A percentile compares a stretch with the other conserved stretches of the same genome.
Evolutionary conservation across 2,329 filamentous ascomycete species (phyloP).

Genomic region (Aspergillus hortae): DNA sequence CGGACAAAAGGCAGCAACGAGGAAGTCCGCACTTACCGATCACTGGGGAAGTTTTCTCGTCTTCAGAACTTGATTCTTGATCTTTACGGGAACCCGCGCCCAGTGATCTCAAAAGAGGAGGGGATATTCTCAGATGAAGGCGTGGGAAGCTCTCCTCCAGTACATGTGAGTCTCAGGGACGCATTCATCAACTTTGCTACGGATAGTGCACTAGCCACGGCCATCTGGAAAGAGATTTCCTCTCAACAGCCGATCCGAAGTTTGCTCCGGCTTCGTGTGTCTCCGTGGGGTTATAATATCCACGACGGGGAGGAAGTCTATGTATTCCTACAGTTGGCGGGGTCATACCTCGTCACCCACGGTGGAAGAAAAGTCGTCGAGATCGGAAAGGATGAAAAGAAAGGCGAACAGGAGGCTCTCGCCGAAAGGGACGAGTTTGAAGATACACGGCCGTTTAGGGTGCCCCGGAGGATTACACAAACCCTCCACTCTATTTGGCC

Average conservation of each 20-base stretch:
- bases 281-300: background rate
- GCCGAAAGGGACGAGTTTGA: background rate
- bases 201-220: background rate
- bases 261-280: background rate
- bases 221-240: conserved; percentile 2
- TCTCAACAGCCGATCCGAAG: background rate
- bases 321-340: background rate
- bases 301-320: background rate
- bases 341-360: background rate
- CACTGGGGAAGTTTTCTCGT: background rate
- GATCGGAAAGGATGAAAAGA: conserved; percentile 1
- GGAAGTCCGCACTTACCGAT: conserved; percentile 4
- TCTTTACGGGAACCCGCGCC: conserved; percentile 3
- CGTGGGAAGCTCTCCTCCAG: too few relatives aligned
- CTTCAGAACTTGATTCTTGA: conserved; percentile 3
- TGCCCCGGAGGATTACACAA: background rate
- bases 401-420: background rate
- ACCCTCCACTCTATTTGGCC: background rate
- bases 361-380: background rate
- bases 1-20: background rate
- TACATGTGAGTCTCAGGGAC: background rate
- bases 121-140: background rate
- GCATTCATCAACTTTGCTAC: background rate
- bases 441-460: background rate
- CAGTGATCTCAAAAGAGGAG: background rate